Conservation (phyloP, 257 asterid genomes). For the Solanum commersonii region DNA sequence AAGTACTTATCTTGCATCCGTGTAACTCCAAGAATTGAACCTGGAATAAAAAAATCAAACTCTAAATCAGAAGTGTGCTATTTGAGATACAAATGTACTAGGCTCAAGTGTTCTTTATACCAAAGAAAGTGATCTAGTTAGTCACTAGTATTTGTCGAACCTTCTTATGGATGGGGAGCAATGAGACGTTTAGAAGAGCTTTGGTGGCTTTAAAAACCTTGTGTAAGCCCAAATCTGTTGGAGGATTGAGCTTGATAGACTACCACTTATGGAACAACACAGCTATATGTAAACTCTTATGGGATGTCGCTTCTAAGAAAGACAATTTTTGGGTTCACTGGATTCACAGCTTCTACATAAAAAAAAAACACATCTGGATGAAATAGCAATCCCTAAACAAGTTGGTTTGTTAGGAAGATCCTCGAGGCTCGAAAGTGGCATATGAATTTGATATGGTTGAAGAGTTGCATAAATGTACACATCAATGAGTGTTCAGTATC, state of each 20-base stretch:
- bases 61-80: not conserved
- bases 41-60: not conserved
- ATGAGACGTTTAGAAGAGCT: not conserved
- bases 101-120: not conserved
- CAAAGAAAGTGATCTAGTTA: not conserved
- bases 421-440: not conserved
- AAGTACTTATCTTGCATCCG: not conserved
- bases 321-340: no score
- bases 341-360: not conserved
- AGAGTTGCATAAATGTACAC: not conserved
- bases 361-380: not conserved
- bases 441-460: not conserved
- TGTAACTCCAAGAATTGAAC: not conserved
- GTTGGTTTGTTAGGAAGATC: not conserved
- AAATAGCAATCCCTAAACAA: not conserved
- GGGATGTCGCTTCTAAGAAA: accelerated
- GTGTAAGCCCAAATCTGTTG: not conserved
- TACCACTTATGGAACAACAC: not conserved
- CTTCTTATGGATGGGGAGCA: not conserved
- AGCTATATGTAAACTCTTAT: not conserved
- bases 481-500: not conserved
- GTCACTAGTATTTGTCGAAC: not conserved
- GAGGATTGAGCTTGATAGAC: not conserved
- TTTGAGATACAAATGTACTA: not conserved
- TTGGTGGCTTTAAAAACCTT: not conserved